phyloP scores from a whole-genome alignment of 2,329 filamentous ascomycete genomes.

The Madurella fahalii region DNA sequence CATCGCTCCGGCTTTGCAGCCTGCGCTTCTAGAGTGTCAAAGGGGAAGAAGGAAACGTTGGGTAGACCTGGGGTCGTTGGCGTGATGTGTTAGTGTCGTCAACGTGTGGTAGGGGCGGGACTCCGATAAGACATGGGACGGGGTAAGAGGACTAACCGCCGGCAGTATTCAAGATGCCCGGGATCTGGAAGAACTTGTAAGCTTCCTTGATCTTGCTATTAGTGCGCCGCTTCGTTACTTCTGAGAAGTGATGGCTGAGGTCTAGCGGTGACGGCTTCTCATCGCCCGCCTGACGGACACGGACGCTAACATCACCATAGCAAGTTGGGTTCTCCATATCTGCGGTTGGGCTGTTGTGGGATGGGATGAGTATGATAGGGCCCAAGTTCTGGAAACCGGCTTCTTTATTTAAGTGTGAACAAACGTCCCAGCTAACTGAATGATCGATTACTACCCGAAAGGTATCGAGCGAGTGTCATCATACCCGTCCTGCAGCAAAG shows the following conservation, averaged over 20 bases:
- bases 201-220: constrained; percentile 71
- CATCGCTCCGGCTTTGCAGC: constrained; percentile 72
- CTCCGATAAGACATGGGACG: background rate
- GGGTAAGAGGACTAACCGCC: constrained; percentile 46
- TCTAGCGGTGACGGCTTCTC: constrained; percentile 56
- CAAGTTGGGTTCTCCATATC: background rate
- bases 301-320: background rate
- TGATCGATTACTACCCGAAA: background rate
- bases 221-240: constrained; percentile 59
- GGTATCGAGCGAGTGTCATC: background rate
- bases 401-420: background rate
- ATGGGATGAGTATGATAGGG: background rate
- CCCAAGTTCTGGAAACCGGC: background rate
- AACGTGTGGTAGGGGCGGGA: background rate
- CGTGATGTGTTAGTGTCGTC: background rate
- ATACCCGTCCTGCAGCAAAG: background rate
- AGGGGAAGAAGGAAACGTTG: constrained; percentile 78
- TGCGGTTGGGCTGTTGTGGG: constrained; percentile 7
- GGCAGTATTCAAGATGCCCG: constrained; percentile 58
- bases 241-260: constrained; percentile 74
- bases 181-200: constrained; percentile 76
- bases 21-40: constrained; percentile 82
- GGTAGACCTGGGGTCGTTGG: constrained; percentile 64
- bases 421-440: background rate
- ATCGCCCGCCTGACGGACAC: background rate